Evolutionary conservation across 2,329 filamentous ascomycete genomes (phyloP).

Genomic region (Penicillium sp.): DNA sequence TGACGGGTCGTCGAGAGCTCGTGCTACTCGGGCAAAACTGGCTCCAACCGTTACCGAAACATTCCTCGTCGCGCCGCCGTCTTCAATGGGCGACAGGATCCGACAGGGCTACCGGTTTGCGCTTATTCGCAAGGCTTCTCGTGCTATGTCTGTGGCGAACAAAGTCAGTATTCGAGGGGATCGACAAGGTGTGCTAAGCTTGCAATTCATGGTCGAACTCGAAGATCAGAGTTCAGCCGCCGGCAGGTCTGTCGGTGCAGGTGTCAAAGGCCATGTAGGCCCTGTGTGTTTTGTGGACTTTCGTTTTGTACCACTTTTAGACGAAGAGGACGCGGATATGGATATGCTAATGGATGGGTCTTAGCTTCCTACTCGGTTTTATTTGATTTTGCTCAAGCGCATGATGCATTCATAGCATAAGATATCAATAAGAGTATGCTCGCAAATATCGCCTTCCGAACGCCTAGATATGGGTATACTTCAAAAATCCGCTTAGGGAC

Average conservation of each 20-base stretch:
- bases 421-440: no score
- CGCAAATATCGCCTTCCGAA: not conserved
- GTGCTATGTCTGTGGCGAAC: constrained; percentile 88
- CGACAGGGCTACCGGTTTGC: constrained; percentile 83
- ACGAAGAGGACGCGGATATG: constrained; percentile 38
- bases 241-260: constrained; percentile 23
- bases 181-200: constrained; percentile 80
- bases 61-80: constrained; percentile 57
- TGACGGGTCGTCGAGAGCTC: constrained; percentile 36
- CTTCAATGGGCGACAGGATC: constrained; percentile 57
- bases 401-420: no score
- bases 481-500: not conserved
- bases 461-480: constrained; percentile 1
- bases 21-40: constrained; percentile 35
- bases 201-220: constrained; percentile 95
- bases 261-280: constrained; percentile 22
- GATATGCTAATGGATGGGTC: constrained; percentile 13
- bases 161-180: constrained; percentile 92
- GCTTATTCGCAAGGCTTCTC: constrained; percentile 76
- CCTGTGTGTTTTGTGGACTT: constrained; percentile 49
- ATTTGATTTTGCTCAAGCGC: not conserved
- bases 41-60: constrained; percentile 49
- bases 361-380: not conserved
- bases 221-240: constrained; percentile 53
- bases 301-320: constrained; percentile 46